Conservation (phyloP, 805 yeast species). For the Kuraishia floccosa region DNA sequence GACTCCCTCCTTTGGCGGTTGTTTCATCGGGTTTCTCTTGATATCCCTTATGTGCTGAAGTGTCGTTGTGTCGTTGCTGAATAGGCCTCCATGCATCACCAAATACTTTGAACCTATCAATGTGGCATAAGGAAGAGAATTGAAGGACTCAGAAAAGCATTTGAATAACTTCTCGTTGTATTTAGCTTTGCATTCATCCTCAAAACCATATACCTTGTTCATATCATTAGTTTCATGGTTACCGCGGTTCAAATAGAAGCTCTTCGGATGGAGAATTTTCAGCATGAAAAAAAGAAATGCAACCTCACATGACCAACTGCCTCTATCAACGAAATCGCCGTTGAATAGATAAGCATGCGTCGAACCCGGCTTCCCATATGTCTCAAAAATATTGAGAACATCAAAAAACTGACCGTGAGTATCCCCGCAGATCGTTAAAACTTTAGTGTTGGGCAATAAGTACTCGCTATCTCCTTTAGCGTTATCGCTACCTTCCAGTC, state of each 20-base stretch:
- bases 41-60: slow-evolving; percentile 64
- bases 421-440: slow-evolving; percentile 88
- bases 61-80: slow-evolving; percentile 63
- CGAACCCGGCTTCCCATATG: slow-evolving; percentile 58
- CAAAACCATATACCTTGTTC: slow-evolving; percentile 95
- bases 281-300: slow-evolving; percentile 70
- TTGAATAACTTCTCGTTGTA: slow-evolving; percentile 72
- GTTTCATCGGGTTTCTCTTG: slow-evolving; percentile 54
- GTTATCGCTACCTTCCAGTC: slow-evolving; percentile 16
- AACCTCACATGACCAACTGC: slow-evolving; percentile 97
- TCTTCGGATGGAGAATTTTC: slow-evolving; percentile 65
- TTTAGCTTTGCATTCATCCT: slow-evolving; percentile 90
- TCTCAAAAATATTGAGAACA: slow-evolving; percentile 65
- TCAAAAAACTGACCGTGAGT: slow-evolving; percentile 97
- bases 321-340: slow-evolving; percentile 97
- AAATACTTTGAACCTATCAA: slow-evolving; percentile 69
- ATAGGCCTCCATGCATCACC: slow-evolving; percentile 93
- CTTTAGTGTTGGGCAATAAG: slow-evolving; percentile 22
- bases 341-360: slow-evolving; percentile 77
- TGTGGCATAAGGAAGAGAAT: slow-evolving; percentile 77
- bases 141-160: slow-evolving; percentile 79
- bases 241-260: slow-evolving; percentile 77
- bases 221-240: slow-evolving; percentile 95
- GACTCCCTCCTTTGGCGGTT: slow-evolving; percentile 84
- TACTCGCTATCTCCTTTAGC: slow-evolving; percentile 27